Conservation (phyloP, 2,329 filamentous ascomycete species). For the Fusarium armeniacum region DNA sequence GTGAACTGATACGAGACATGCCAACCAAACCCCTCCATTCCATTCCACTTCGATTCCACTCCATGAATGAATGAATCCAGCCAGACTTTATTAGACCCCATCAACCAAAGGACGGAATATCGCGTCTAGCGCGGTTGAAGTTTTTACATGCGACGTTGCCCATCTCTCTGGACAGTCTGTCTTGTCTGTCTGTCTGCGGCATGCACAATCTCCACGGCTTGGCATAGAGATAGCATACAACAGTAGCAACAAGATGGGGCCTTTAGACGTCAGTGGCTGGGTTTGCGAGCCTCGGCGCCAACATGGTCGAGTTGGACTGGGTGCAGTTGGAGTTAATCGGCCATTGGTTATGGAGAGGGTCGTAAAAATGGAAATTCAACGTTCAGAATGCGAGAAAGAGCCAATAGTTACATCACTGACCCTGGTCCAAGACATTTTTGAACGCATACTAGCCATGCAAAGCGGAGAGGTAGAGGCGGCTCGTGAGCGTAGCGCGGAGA, state of each 20-base stretch:
- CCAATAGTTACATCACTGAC: slow-evolving; percentile 22
- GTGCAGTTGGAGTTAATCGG: slow-evolving; percentile 25
- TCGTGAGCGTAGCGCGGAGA: slow-evolving; percentile 31
- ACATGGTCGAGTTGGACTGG: slow-evolving; percentile 2
- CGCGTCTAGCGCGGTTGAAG: slow-evolving; percentile 11
- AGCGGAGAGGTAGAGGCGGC: slow-evolving; percentile 31
- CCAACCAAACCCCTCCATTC: not conserved
- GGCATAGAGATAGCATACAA: slow-evolving; percentile 8
- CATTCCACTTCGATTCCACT: slow-evolving; percentile 25
- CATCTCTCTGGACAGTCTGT: not conserved
- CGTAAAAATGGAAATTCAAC: slow-evolving; percentile 14
- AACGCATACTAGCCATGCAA: slow-evolving; percentile 21
- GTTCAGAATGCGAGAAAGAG: not conserved
- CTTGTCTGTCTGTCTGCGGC: not conserved
- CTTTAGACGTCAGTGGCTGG: slow-evolving; percentile 42
- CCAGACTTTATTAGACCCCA: not conserved
- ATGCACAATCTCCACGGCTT: slow-evolving; percentile 20
- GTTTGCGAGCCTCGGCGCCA: slow-evolving; percentile 23
- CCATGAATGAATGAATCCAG: not conserved
- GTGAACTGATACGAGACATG: slow-evolving; percentile 16
- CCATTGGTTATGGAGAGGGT: slow-evolving; percentile 23
- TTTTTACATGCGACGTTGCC: slow-evolving; percentile 3
- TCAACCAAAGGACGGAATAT: not conserved
- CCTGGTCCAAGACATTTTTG: slow-evolving; percentile 16
- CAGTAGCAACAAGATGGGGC: slow-evolving; percentile 4